Conservation (phyloP, 2,329 filamentous ascomycete species). For the Beauveria pseudobassiana region DNA sequence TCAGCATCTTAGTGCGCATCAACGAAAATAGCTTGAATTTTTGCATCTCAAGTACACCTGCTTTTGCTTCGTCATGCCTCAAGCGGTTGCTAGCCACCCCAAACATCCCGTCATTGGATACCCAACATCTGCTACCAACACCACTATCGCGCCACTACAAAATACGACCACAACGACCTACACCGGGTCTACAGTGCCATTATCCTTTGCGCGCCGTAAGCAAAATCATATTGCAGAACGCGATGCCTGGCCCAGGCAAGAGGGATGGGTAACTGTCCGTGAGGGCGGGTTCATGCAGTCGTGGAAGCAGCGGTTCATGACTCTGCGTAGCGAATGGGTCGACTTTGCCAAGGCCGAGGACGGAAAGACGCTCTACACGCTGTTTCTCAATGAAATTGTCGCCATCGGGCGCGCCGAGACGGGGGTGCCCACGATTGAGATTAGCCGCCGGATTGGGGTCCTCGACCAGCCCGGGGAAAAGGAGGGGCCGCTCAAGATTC, state of each 20-base stretch:
- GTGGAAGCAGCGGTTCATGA: conserved; percentile 79
- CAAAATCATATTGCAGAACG: conserved; percentile 45
- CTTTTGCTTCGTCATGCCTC: conserved; percentile 1
- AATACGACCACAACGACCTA: conserved; percentile 52
- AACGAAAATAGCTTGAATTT: not conserved
- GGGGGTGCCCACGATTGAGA: conserved; percentile 78
- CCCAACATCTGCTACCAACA: conserved; percentile 39
- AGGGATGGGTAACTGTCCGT: conserved; percentile 70
- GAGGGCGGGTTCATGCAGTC: conserved; percentile 70
- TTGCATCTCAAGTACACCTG: not conserved
- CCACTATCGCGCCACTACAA: conserved; percentile 58
- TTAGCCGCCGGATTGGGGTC: conserved; percentile 61
- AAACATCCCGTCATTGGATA: not conserved
- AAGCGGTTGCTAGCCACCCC: not conserved
- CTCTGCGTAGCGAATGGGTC: conserved; percentile 75
- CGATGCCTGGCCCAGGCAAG: conserved; percentile 60
- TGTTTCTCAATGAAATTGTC: conserved; percentile 71
- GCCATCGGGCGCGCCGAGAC: conserved; percentile 78
- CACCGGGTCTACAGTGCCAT: conserved; percentile 58
- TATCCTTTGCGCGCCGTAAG: conserved; percentile 50
- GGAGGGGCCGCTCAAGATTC: conserved; percentile 65
- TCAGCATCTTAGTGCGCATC: not conserved
- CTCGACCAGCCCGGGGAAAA: conserved; percentile 61
- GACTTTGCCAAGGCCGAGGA: conserved; percentile 83
- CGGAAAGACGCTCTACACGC: conserved; percentile 68